phyloP scores from a whole-genome alignment of 2,329 filamentous ascomycete genomes.

The Monilinia polystroma region DNA sequence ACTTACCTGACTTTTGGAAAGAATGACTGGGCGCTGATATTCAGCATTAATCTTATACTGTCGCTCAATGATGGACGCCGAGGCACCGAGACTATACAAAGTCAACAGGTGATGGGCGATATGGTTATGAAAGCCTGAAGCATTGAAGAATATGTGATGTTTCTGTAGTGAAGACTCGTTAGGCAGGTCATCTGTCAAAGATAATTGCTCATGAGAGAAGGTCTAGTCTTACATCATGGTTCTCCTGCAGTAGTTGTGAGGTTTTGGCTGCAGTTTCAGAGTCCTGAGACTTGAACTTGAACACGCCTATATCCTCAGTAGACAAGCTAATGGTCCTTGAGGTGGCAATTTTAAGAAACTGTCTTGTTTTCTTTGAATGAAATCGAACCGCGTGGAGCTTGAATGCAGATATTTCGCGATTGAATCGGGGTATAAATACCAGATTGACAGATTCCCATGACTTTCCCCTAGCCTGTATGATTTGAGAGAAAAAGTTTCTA shows the following conservation, averaged over 20 bases:
- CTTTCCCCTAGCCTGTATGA: neutral
- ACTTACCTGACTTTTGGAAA: slow-evolving; percentile 44
- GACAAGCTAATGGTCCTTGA: slow-evolving; percentile 48
- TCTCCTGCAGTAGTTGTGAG: slow-evolving; percentile 70
- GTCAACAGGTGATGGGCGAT: slow-evolving; percentile 76
- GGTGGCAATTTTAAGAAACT: slow-evolving; percentile 32
- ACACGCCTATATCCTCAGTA: slow-evolving; percentile 51
- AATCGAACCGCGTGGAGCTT: neutral
- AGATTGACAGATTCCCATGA: neutral
- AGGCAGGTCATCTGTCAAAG: neutral
- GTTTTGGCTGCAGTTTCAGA: slow-evolving; percentile 60
- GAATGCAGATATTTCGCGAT: neutral
- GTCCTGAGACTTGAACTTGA: slow-evolving; percentile 48
- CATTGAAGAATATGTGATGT: slow-evolving; percentile 81
- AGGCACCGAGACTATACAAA: slow-evolving; percentile 72
- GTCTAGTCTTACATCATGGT: slow-evolving; percentile 55
- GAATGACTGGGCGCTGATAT: slow-evolving; percentile 62
- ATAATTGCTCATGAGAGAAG: slow-evolving; percentile 21
- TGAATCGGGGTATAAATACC: neutral
- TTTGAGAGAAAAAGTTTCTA: neutral
- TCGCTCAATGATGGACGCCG: slow-evolving; percentile 55
- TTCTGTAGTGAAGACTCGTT: slow-evolving; percentile 45
- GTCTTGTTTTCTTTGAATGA: neutral
- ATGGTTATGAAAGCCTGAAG: slow-evolving; percentile 76
- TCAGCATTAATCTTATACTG: slow-evolving; percentile 63